Evolutionary conservation across 805 yeast genomes (phyloP), one percentile per base, ranked within the genome.

Genomic region (Pichia heedii): DNA sequence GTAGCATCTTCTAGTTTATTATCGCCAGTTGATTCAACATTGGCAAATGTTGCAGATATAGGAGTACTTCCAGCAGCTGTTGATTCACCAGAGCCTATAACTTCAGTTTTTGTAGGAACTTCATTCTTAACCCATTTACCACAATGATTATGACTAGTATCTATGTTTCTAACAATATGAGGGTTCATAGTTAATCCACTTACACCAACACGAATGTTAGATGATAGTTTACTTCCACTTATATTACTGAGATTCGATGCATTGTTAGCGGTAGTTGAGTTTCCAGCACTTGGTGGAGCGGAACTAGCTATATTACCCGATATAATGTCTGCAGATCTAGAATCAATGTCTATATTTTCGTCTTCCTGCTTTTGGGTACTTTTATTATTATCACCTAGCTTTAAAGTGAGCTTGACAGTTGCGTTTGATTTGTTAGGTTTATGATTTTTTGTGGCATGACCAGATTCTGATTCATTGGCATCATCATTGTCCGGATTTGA

Each of bases 161-260:
- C 66, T 19, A 61, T 44, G 19, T 54, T 56, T 9, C 55, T 51
- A 5, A 52, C 48, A 9, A 54, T 51, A n/a, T 50, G 51, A 1
- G 59, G 42, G 27, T 56, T 58, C 59, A 56, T 57, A 13, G 50
- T 50, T 21, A 56, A 36, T 1, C 54, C 60, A 29, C 61, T 57
- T 12, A 52, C 40, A 30, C 60, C 46, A 40, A 45, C 43, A 37
- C 50, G 42, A 13, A 43, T 40, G 24, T 42, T 49, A 4, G 45
- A 8, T n/a, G 34, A 16, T 15, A 29, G 8, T 16, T 29, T 29
- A 29, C 13, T 29, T 10, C 32, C 32, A 1, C 8, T 29, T 8
- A 29, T 12, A 15, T 29, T 29, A 12, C 13, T 29, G 3, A 29
- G 7, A 29, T 29, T 29, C 16, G 18, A 3, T 4, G 3, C 15